Conservation (phyloP, 306 rosid genomes). For the Cajanus cajan region DNA sequence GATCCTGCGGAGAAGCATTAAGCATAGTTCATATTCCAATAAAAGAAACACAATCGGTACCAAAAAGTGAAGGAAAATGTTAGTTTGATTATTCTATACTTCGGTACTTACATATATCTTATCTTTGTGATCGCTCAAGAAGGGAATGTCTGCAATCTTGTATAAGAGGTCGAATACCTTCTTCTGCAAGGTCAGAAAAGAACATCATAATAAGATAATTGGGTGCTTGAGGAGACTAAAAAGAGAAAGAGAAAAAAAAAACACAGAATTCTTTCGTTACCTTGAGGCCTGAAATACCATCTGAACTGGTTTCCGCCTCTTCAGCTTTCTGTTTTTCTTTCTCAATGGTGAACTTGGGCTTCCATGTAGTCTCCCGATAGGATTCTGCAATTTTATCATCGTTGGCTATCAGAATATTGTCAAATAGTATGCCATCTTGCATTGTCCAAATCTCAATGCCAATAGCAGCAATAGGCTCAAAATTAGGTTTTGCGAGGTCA, state of each 20-base stretch:
- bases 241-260: neutral
- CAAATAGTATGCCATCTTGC: conserved; percentile 94
- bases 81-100: neutral
- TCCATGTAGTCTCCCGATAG: conserved; percentile 80
- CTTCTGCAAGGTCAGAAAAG: conserved; percentile 61
- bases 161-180: conserved; percentile 79
- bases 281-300: conserved; percentile 60
- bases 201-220: neutral
- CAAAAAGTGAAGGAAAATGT: neutral
- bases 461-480: conserved; percentile 81
- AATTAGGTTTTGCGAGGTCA: conserved; percentile 72
- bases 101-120: conserved; percentile 64
- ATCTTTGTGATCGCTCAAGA: conserved; percentile 55
- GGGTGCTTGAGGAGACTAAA: neutral
- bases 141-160: conserved; percentile 82
- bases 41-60: neutral
- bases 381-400: conserved; percentile 79
- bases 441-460: conserved; percentile 99
- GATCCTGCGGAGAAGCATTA: conserved; percentile 53
- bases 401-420: conserved; percentile 70
- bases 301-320: conserved; percentile 44
- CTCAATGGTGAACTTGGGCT: conserved; percentile 78
- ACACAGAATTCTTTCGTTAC: conserved; percentile 32
- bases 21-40: conserved; percentile 5
- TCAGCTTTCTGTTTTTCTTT: conserved; percentile 86